phyloP scores from a whole-genome alignment of 441 rosid genomes.

The Daphne laureola region DNA sequence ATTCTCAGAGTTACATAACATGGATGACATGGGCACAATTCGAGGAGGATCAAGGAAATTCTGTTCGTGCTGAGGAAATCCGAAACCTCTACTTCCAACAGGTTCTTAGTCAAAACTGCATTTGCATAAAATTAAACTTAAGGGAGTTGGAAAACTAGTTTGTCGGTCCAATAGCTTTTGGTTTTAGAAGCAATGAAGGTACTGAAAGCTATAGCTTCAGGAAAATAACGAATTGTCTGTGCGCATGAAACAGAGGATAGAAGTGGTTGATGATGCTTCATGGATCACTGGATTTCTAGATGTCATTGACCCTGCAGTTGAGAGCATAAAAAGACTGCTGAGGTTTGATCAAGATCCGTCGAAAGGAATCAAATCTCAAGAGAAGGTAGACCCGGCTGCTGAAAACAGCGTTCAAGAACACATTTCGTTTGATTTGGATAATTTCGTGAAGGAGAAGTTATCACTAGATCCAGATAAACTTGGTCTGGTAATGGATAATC shows the following conservation, averaged over 20 bases:
- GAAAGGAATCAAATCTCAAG: constrained; percentile 25
- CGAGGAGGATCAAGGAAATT: constrained; percentile 92
- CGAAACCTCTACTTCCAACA: constrained; percentile 91
- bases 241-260: constrained; percentile 53
- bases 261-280: constrained; percentile 89
- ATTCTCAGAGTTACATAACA: constrained; percentile 87
- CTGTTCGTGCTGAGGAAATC: constrained; percentile 89
- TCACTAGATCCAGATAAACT: constrained; percentile 54
- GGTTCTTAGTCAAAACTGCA: constrained; percentile 31
- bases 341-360: constrained; percentile 47
- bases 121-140: no score
- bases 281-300: constrained; percentile 86
- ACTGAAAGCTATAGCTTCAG: no score
- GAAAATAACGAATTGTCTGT: neutral
- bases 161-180: no score
- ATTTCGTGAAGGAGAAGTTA: constrained; percentile 41
- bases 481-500: constrained; percentile 35
- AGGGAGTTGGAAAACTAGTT: no score
- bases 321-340: constrained; percentile 72
- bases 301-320: constrained; percentile 82
- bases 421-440: constrained; percentile 51
- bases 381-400: constrained; percentile 16
- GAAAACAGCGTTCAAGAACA: constrained; percentile 23
- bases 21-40: constrained; percentile 98
- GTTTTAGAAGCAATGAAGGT: no score